Conservation (phyloP, 768 basidiomycete species). For the Dacryopinax primogenitus region DNA sequence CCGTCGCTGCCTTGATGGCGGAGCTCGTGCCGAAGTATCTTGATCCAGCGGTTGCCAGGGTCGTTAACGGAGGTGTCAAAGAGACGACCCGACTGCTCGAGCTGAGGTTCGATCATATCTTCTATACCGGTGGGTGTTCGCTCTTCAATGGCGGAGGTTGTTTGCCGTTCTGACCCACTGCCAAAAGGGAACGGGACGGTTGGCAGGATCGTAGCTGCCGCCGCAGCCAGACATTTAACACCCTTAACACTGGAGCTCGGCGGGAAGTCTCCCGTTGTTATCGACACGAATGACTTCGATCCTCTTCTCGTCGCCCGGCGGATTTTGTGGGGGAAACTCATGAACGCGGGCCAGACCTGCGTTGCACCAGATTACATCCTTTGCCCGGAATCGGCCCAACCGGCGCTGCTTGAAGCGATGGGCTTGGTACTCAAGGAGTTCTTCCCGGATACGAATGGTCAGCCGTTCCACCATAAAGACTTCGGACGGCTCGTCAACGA, state of each 20-base stretch:
- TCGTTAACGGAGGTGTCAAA: constrained; percentile 22
- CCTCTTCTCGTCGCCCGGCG: constrained; percentile 20
- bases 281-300: constrained; percentile 23
- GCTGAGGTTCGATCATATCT: background rate
- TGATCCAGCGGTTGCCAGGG: constrained; percentile 17
- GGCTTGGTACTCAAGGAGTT: constrained; percentile 33
- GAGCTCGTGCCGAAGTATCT: constrained; percentile 26
- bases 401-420: constrained; percentile 36
- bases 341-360: constrained; percentile 24
- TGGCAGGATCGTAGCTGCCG: constrained; percentile 38
- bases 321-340: constrained; percentile 23
- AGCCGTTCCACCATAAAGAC: constrained; percentile 28
- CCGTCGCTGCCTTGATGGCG: constrained; percentile 17
- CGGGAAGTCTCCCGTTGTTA: constrained; percentile 24
- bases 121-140: background rate
- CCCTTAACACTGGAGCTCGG: constrained; percentile 40
- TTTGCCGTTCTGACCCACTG: no score
- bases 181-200: constrained; percentile 34
- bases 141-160: no score
- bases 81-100: constrained; percentile 16
- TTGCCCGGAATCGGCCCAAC: constrained; percentile 33
- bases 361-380: constrained; percentile 34
- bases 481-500: constrained; percentile 44
- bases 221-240: constrained; percentile 43
- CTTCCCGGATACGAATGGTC: constrained; percentile 39